Percentiles rank a stretch among this genome's conserved stretches.
phyloP scores from a whole-genome alignment of 2,329 filamentous ascomycete species.

The Clarireedia monteithiana region DNA sequence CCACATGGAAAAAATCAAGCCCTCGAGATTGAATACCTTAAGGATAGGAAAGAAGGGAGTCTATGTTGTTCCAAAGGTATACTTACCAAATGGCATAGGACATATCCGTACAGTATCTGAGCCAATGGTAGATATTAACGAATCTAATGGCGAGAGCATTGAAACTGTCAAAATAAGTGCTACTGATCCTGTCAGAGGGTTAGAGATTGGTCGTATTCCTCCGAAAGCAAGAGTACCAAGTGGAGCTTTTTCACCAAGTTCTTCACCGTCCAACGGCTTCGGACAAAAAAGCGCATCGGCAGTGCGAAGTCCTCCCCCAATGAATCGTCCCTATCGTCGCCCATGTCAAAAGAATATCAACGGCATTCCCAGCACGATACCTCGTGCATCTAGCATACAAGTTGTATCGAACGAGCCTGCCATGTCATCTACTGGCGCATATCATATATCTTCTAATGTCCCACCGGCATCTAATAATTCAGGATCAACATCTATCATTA shows the following conservation, averaged over 20 bases:
- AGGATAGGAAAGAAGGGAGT: neutral
- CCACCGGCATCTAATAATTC: neutral
- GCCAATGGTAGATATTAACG: too few relatives aligned
- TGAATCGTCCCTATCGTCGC: slow-evolving; percentile 6
- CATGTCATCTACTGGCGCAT: neutral
- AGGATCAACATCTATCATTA: neutral
- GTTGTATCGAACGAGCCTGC: neutral
- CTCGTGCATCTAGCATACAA: neutral
- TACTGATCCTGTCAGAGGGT: too few relatives aligned
- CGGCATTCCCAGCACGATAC: neutral
- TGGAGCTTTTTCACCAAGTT: neutral
- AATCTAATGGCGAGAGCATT: too few relatives aligned
- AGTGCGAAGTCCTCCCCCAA: neutral
- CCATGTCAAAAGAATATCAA: neutral
- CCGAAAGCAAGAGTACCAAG: too few relatives aligned
- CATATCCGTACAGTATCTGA: neutral
- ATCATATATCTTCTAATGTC: neutral
- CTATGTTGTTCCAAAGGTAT: neutral
- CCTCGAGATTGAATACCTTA: neutral
- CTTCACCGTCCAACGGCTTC: neutral
- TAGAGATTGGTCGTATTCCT: too few relatives aligned
- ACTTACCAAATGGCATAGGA: neutral
- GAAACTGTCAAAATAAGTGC: too few relatives aligned
- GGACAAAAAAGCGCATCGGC: neutral
- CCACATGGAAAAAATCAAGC: neutral